Percentiles rank a stretch among this genome's conserved stretches.
Evolutionary conservation across 805 yeast genomes (phyloP).

Genomic region (Lachancea thermotolerans): DNA sequence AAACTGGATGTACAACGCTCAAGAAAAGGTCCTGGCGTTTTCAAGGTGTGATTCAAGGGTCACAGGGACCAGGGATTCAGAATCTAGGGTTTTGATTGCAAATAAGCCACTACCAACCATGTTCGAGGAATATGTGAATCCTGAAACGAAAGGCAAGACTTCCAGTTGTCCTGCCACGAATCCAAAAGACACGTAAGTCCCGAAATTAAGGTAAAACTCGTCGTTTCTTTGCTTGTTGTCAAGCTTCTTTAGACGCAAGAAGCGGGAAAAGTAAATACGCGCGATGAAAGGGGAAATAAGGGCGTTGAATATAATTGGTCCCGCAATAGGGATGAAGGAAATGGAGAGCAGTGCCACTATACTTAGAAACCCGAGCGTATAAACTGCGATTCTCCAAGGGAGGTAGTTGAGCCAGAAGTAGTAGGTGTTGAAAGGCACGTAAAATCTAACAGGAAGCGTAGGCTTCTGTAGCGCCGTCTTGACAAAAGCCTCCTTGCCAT

Average conservation of each 20-base stretch:
- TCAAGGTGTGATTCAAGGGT: too few species aligned
- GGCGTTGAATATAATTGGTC: conserved; percentile 24
- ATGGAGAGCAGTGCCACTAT: conserved; percentile 15
- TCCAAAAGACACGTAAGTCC: conserved; percentile 27
- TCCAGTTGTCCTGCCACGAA: conserved; percentile 24
- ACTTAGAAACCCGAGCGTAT: conserved; percentile 10
- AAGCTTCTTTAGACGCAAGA: conserved; percentile 6
- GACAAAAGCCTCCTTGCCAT: conserved; percentile 11
- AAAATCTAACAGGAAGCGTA: conserved; percentile 21
- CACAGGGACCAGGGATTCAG: conserved; percentile 4
- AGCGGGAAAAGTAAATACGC: conserved; percentile 22
- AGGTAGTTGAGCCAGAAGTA: conserved; percentile 28
- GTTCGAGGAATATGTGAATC: conserved; percentile 16
- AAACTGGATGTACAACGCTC: not conserved
- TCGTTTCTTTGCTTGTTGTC: conserved; percentile 7
- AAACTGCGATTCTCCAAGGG: conserved; percentile 17
- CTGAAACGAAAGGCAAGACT: conserved; percentile 18
- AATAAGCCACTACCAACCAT: conserved; percentile 23
- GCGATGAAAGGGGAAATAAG: conserved; percentile 25
- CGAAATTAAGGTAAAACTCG: conserved; percentile 20
- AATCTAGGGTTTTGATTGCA: conserved; percentile 24
- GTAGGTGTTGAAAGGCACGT: conserved; percentile 20
- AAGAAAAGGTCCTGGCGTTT: not conserved
- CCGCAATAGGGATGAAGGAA: conserved; percentile 26
- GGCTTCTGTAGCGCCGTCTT: conserved; percentile 6